Evolutionary conservation across 2,329 filamentous ascomycete species (phyloP).

Genomic region (Shiraia bambusicola): DNA sequence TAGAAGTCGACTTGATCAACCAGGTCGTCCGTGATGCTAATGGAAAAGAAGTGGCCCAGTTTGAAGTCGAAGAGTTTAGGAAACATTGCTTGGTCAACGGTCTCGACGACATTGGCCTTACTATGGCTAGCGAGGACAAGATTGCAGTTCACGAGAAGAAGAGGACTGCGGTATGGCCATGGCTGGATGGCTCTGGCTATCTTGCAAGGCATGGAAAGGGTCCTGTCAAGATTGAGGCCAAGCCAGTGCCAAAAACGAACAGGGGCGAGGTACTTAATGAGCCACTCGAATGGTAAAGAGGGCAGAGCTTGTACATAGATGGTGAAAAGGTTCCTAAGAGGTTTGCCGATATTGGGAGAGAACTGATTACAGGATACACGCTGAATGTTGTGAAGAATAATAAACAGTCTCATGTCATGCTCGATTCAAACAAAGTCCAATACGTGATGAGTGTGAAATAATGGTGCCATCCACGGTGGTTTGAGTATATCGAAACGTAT

Average conservation of each 20-base stretch:
- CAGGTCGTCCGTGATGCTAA: conserved; percentile 76
- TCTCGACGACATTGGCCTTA: conserved; percentile 92
- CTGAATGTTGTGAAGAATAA: too few species aligned
- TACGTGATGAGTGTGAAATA: too few species aligned
- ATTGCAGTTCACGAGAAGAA: conserved; percentile 80
- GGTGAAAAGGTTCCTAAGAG: neutral
- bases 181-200: conserved; percentile 86
- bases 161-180: conserved; percentile 77
- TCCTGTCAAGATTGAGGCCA: conserved; percentile 64
- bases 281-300: conserved; percentile 78
- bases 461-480: conserved; percentile 4
- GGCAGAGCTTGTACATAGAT: neutral
- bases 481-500: conserved; percentile 1
- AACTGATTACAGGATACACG: too few species aligned
- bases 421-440: neutral
- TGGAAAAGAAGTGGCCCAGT: conserved; percentile 73
- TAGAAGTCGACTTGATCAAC: conserved; percentile 86
- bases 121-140: conserved; percentile 88
- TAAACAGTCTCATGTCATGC: too few species aligned
- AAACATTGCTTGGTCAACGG: conserved; percentile 94
- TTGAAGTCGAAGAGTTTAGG: conserved; percentile 89
- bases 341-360: neutral
- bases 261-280: conserved; percentile 79
- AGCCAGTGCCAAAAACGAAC: conserved; percentile 83
- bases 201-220: conserved; percentile 60